These are phyloP conservation scores for Cyberlindnera mrakii DNA, from an alignment of 805 yeast species.

Conservation along the genomic window DNA sequence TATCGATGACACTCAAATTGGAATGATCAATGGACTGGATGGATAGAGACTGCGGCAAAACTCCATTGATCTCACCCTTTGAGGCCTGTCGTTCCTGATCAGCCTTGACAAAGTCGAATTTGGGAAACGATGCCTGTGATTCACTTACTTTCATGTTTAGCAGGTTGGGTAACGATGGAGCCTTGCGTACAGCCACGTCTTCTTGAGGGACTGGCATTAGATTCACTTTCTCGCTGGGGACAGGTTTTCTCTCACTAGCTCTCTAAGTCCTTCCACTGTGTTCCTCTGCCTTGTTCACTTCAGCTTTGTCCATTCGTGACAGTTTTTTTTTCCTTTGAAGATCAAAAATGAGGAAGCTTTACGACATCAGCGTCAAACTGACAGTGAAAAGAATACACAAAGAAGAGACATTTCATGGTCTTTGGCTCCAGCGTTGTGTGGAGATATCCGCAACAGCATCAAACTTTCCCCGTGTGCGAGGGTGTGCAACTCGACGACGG, in stretches of 20 bases:
- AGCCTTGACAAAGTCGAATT: conserved; percentile 1
- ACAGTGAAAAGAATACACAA: not conserved
- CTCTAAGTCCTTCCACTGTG: too few relatives aligned
- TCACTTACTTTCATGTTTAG: not conserved
- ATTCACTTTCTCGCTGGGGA: too few relatives aligned
- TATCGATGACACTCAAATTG: conserved; percentile 30
- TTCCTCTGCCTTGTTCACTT: not conserved
- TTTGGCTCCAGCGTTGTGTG: conserved; percentile 26
- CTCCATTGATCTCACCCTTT: not conserved
- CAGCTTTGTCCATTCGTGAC: not conserved
- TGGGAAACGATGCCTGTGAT: not conserved
- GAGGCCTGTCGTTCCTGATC: not conserved
- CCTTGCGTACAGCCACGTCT: not conserved
- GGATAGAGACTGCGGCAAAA: not conserved
- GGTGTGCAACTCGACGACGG: conserved; percentile 28
- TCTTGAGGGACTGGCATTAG: not conserved
- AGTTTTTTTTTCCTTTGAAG: not conserved
- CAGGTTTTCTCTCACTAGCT: too few relatives aligned
- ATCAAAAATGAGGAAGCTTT: not conserved
- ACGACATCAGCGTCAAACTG: too few relatives aligned
- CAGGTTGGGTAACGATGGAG: conserved; percentile 13
- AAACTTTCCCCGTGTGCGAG: conserved; percentile 27
- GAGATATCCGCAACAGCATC: conserved; percentile 25
- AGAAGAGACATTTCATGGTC: conserved; percentile 9
- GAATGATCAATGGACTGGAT: conserved; percentile 19